Conservation (phyloP, 2,329 filamentous ascomycete species). For the Claviceps sp. region DNA sequence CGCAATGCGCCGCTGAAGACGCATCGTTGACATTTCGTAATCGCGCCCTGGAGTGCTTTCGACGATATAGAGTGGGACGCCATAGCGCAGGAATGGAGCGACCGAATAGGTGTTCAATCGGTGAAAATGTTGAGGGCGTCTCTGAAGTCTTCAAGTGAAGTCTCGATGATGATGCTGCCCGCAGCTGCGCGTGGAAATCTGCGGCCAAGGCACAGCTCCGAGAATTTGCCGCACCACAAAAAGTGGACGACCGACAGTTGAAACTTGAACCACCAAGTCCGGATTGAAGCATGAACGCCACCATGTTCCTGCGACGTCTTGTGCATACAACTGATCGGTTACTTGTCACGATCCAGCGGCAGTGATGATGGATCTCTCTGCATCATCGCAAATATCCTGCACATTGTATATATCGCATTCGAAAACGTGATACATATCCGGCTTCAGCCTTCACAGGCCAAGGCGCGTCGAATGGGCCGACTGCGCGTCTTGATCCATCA, state of each 20-base stretch:
- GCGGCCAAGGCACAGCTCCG: too few species aligned
- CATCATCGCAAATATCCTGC: background rate
- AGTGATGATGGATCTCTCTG: background rate
- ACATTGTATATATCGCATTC: background rate
- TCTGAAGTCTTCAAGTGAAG: too few species aligned
- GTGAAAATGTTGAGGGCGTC: background rate
- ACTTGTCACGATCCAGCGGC: background rate
- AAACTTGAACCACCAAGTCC: background rate
- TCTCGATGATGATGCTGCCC: background rate
- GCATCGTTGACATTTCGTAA: conserved; percentile 26
- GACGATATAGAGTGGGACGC: conserved; percentile 19
- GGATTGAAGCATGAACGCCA: background rate
- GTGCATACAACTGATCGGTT: background rate
- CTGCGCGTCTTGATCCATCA: background rate
- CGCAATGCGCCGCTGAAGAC: conserved; percentile 24
- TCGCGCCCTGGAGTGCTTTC: conserved; percentile 20
- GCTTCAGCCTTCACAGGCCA: background rate
- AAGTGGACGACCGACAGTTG: background rate
- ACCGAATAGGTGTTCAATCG: background rate
- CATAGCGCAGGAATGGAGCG: conserved; percentile 16
- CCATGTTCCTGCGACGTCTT: background rate
- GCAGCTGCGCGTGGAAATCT: background rate
- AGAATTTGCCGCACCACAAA: background rate
- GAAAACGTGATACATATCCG: background rate
- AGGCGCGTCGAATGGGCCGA: background rate